A percentile compares a stretch with the other conserved stretches of the same genome.
phyloP scores from a whole-genome alignment of 768 basidiomycete genomes.

The Pholiota conissans region DNA sequence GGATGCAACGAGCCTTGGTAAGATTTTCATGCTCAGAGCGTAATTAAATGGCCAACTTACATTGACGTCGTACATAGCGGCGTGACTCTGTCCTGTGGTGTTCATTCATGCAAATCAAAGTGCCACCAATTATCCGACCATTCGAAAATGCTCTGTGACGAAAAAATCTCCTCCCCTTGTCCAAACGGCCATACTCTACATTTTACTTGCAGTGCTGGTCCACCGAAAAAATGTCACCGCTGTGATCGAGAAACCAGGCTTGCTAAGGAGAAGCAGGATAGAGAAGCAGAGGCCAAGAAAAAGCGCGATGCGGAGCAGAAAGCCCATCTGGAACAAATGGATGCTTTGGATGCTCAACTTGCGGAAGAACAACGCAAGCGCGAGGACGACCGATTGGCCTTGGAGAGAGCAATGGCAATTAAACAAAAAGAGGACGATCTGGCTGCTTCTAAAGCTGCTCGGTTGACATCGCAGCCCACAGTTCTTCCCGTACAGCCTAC shows the following conservation, averaged over 20 bases:
- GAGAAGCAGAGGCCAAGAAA: constrained; percentile 41
- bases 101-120: constrained; percentile 57
- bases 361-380: constrained; percentile 29
- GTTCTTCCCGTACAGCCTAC: background rate
- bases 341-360: constrained; percentile 42
- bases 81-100: constrained; percentile 43
- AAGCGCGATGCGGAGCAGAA: constrained; percentile 44
- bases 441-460: constrained; percentile 2
- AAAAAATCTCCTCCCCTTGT: constrained; percentile 39
- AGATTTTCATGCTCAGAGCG: constrained; percentile 8
- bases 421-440: constrained; percentile 49
- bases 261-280: constrained; percentile 39
- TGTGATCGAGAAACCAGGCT: constrained; percentile 48
- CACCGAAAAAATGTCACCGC: constrained; percentile 36
- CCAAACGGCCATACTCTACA: constrained; percentile 39
- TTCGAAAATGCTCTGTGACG: constrained; percentile 50
- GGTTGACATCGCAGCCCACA: background rate
- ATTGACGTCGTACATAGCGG: constrained; percentile 35
- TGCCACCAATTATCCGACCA: constrained; percentile 61
- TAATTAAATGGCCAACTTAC: background rate
- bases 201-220: constrained; percentile 43
- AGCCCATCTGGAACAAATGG: constrained; percentile 41
- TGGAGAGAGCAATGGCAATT: constrained; percentile 35
- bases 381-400: constrained; percentile 35
- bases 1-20: constrained; percentile 66